A percentile compares a stretch with the other conserved stretches of the same genome.
phyloP scores from a whole-genome alignment of 345 rosid genomes.

The Turritis glabra region DNA sequence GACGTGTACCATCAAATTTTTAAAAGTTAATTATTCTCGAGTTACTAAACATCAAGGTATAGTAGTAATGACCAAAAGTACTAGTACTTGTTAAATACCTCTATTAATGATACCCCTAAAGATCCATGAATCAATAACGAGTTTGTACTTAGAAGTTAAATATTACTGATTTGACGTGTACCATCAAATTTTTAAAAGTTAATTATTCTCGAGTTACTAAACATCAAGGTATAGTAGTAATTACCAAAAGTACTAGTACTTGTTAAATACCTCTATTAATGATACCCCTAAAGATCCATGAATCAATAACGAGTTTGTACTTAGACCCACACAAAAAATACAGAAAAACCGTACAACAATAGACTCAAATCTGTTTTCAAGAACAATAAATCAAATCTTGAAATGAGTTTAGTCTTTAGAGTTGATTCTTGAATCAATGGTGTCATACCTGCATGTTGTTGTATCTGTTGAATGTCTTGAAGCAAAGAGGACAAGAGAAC shows the following conservation, averaged over 20 bases:
- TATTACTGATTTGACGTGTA: conserved; percentile 32
- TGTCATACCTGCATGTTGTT: conserved; percentile 23
- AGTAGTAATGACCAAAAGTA: conserved; percentile 19
- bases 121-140: conserved; percentile 9
- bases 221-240: conserved; percentile 18
- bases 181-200: conserved; percentile 23
- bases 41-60: conserved; percentile 18
- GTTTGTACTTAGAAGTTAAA: conserved; percentile 5
- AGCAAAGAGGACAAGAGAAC: conserved; percentile 21
- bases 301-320: conserved; percentile 1
- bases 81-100: conserved; percentile 7
- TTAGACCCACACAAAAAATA: background rate
- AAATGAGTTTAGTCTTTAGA: background rate
- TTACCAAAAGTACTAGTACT: conserved; percentile 18
- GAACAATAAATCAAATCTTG: conserved; percentile 2
- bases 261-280: background rate
- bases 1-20: conserved; percentile 32
- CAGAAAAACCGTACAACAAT: background rate
- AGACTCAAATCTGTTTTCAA: background rate
- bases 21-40: conserved; percentile 19
- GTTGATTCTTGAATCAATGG: background rate
- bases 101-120: background rate
- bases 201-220: conserved; percentile 19
- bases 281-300: conserved; percentile 11
- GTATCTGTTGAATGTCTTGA: conserved; percentile 23